These are phyloP conservation scores for Aegilops bicornis DNA, from an alignment of 176 grass and related monocot genomes.

Conservation along the genomic window DNA sequence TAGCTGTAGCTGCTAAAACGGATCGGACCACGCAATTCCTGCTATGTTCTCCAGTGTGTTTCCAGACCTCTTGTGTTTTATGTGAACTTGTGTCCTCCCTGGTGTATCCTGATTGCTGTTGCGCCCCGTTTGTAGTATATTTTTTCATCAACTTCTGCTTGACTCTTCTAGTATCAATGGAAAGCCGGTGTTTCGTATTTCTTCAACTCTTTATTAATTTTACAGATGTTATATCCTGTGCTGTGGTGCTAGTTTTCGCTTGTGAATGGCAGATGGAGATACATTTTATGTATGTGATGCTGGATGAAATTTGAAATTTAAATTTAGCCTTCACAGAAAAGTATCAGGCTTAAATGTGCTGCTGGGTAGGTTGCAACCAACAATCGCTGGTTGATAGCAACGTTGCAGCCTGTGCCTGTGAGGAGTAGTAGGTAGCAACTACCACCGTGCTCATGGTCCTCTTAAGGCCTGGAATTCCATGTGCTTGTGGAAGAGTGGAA, in stretches of 20 bases:
- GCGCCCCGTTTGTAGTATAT: slow-evolving; percentile 44
- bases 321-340: neutral
- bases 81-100: slow-evolving; percentile 33
- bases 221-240: neutral
- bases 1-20: slow-evolving; percentile 58
- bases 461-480: slow-evolving; percentile 13
- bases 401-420: neutral
- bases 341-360: neutral
- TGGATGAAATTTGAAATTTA: neutral
- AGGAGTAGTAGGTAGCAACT: slow-evolving; percentile 52
- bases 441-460: slow-evolving; percentile 8
- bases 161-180: slow-evolving; percentile 20
- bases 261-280: neutral
- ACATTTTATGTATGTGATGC: neutral
- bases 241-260: neutral
- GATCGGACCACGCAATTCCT: neutral
- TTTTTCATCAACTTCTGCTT: slow-evolving; percentile 24
- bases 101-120: slow-evolving; percentile 36
- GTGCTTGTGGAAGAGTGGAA: slow-evolving; percentile 3
- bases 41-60: slow-evolving; percentile 35
- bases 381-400: neutral
- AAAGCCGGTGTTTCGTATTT: slow-evolving; percentile 1
- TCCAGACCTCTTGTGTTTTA: slow-evolving; percentile 29
- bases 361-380: slow-evolving; percentile 24
- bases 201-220: neutral